Evolutionary conservation across 1,139 yeast species (phyloP).

Genomic region (Diutina catenulata): DNA sequence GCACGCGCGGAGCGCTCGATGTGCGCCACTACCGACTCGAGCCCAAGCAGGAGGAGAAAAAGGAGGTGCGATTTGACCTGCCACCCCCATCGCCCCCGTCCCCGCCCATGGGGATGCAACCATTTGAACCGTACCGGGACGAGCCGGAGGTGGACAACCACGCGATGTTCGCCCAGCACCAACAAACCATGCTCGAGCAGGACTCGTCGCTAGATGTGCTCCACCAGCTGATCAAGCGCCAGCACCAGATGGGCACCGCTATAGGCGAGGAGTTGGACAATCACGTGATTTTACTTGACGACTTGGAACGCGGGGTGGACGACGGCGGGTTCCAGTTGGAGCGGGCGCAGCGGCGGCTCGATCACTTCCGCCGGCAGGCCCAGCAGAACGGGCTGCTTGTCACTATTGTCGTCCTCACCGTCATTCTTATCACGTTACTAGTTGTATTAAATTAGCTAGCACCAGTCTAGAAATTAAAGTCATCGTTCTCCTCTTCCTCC

Average conservation of each 20-base stretch:
- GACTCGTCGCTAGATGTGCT: conserved; percentile 49
- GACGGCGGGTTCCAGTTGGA: conserved; percentile 37
- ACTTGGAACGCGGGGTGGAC: conserved; percentile 59
- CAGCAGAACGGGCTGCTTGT: conserved; percentile 64
- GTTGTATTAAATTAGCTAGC: conserved; percentile 40
- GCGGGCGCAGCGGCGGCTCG: conserved; percentile 44
- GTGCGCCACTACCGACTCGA: conserved; percentile 24
- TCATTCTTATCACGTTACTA: conserved; percentile 45
- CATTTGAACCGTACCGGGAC: conserved; percentile 34
- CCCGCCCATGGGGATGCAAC: neutral
- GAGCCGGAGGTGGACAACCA: conserved; percentile 26
- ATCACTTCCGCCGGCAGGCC: conserved; percentile 41
- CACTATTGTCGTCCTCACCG: conserved; percentile 52
- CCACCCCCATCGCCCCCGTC: conserved; percentile 1
- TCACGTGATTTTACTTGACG: conserved; percentile 59
- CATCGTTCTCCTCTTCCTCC: conserved; percentile 41
- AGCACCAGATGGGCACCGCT: conserved; percentile 50
- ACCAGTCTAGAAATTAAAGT: conserved; percentile 28
- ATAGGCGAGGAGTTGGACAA: conserved; percentile 59
- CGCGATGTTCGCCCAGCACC: conserved; percentile 55
- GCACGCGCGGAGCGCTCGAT: conserved; percentile 20
- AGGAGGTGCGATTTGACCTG: conserved; percentile 1
- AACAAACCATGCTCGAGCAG: conserved; percentile 50
- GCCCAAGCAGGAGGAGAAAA: conserved; percentile 6
- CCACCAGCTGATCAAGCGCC: conserved; percentile 51